These are phyloP conservation scores for Wickerhamiella azymoides DNA, from an alignment of 805 yeast genomes.

Conservation along the genomic window DNA sequence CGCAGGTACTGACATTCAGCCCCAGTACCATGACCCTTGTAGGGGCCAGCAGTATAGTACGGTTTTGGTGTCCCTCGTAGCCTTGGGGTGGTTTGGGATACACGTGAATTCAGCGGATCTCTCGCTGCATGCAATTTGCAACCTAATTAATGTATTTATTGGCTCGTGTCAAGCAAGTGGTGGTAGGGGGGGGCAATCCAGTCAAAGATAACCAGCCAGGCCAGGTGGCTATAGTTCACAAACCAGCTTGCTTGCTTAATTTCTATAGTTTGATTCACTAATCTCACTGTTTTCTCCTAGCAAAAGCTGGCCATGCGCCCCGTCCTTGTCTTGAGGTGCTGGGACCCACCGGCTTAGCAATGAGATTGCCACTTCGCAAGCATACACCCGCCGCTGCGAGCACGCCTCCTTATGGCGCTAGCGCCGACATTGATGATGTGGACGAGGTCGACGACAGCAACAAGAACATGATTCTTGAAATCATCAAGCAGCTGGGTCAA, in stretches of 20 bases:
- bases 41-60: too few species aligned
- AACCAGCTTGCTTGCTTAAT: too few species aligned
- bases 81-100: too few species aligned
- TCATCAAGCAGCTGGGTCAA: constrained; percentile 81
- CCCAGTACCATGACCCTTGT: neutral
- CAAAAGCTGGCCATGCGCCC: too few species aligned
- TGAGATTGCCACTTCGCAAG: constrained; percentile 1
- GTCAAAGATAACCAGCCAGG: too few species aligned
- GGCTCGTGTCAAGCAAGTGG: neutral
- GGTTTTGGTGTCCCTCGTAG: too few species aligned
- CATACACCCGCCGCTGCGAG: neutral
- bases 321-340: neutral
- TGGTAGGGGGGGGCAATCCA: too few species aligned
- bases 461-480: constrained; percentile 72
- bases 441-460: constrained; percentile 89
- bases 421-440: constrained; percentile 35
- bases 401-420: neutral
- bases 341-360: neutral
- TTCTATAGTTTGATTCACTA: too few species aligned
- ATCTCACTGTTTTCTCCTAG: too few species aligned
- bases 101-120: too few species aligned
- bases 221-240: too few species aligned
- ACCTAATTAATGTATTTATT: neutral
- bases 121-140: neutral
- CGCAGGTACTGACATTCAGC: neutral